Conservation (phyloP, 1,284 basidiomycete species). For the Cystobasidium sp. region DNA sequence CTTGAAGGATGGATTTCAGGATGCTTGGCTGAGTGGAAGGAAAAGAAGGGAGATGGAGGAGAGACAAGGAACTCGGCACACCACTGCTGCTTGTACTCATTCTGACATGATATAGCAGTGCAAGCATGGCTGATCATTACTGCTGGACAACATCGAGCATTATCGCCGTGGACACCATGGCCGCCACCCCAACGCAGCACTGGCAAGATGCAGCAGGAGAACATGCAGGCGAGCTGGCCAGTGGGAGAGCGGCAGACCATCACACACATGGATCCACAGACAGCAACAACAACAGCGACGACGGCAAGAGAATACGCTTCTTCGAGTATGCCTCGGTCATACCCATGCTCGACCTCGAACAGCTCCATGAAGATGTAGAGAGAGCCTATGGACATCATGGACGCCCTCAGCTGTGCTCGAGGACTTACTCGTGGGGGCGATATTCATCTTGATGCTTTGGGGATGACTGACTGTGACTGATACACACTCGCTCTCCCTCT, state of each 20-base stretch:
- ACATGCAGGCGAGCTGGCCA: background rate
- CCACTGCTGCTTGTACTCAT: no score
- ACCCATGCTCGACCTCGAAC: slow-evolving; percentile 12
- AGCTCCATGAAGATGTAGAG: slow-evolving; percentile 10
- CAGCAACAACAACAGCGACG: background rate
- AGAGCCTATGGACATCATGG: slow-evolving; percentile 11
- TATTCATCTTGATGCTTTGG: background rate
- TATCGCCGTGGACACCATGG: no score
- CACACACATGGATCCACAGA: background rate
- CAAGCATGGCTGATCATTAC: no score
- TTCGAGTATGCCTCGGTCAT: slow-evolving; percentile 38
- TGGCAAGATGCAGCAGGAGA: background rate
- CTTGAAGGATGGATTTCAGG: no score
- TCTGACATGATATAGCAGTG: no score
- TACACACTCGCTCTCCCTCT: background rate
- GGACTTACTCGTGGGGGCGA: slow-evolving; percentile 34
- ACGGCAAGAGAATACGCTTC: slow-evolving; percentile 33
- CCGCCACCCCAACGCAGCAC: background rate
- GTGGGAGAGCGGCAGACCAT: background rate
- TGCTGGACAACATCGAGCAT: no score
- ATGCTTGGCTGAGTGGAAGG: no score
- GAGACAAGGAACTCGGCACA: no score
- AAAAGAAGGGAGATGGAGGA: no score
- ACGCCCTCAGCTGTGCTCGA: slow-evolving; percentile 26
- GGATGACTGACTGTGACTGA: background rate